Evolutionary conservation across 2,329 filamentous ascomycete species (phyloP).

Genomic region (Ophiostoma populinum): DNA sequence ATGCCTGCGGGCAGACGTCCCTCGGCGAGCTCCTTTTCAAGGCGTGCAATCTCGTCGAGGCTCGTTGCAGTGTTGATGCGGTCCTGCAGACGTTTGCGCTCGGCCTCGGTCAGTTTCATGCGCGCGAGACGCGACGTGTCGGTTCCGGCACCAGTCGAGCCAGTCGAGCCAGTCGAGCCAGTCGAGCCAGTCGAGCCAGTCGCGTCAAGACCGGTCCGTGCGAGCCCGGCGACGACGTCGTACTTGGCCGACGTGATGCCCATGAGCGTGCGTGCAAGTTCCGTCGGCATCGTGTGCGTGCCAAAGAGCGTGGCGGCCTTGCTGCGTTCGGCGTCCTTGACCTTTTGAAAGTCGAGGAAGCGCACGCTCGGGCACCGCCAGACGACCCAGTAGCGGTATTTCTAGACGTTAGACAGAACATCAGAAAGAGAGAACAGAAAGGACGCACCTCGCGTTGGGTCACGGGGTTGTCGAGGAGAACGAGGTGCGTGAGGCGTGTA

Average conservation of each 20-base stretch:
- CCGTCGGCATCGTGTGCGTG: constrained; percentile 57
- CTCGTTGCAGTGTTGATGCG: constrained; percentile 80
- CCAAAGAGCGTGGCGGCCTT: constrained; percentile 72
- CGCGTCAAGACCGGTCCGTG: constrained; percentile 12
- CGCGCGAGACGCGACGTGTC: constrained; percentile 49
- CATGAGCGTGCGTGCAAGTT: constrained; percentile 66
- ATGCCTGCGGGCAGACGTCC: constrained; percentile 63
- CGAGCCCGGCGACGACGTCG: constrained; percentile 33
- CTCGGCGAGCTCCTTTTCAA: constrained; percentile 87
- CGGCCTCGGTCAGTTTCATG: constrained; percentile 72
- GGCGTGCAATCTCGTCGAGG: constrained; percentile 69
- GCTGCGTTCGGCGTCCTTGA: constrained; percentile 68
- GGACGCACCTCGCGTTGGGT: constrained; percentile 70
- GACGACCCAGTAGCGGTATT: constrained; percentile 85
- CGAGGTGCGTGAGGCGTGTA: constrained; percentile 57
- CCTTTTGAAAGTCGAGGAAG: constrained; percentile 84
- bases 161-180: neutral
- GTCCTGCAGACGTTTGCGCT: constrained; percentile 71
- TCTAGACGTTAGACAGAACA: constrained; percentile 28
- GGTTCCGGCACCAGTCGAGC: no score
- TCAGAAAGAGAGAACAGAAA: neutral
- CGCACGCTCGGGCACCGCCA: constrained; percentile 73
- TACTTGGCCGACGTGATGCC: constrained; percentile 66
- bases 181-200: constrained; percentile 14
- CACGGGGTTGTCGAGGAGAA: constrained; percentile 75